These are phyloP conservation scores for Pholiota conissans DNA, from an alignment of 768 basidiomycete genomes.

Conservation along the genomic window DNA sequence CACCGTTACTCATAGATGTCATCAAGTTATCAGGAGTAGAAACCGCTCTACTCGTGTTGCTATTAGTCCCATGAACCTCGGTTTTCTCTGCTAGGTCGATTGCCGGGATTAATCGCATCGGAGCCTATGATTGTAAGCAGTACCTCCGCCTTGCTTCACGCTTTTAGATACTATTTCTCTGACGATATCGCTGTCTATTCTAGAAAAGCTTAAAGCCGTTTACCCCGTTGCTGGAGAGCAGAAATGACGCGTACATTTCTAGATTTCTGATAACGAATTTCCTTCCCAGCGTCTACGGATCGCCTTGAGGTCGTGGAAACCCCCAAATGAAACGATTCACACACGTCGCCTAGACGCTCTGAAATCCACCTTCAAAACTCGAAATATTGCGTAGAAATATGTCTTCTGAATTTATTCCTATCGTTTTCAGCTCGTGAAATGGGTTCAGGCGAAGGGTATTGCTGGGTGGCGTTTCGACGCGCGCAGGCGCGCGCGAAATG, in stretches of 20 bases:
- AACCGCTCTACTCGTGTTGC: background rate
- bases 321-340: constrained; percentile 2
- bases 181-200: background rate
- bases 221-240: background rate
- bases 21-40: background rate
- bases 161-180: constrained; percentile 6
- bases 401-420: background rate
- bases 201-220: background rate
- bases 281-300: background rate
- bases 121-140: background rate
- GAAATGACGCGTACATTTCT: constrained; percentile 1
- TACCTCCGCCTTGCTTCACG: background rate
- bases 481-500: background rate
- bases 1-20: background rate
- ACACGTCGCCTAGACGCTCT: constrained; percentile 3
- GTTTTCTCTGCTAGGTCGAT: background rate
- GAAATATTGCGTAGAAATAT: background rate
- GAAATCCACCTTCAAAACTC: background rate
- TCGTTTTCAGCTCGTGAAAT: background rate
- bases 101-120: background rate
- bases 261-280: constrained; percentile 5
- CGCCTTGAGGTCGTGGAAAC: constrained; percentile 5
- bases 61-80: background rate
- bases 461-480: background rate
- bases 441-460: background rate